Percentiles rank a stretch among this genome's conserved stretches.
Conservation (phyloP, 2,329 filamentous ascomycete genomes). For the Aspergillus fructus region DNA sequence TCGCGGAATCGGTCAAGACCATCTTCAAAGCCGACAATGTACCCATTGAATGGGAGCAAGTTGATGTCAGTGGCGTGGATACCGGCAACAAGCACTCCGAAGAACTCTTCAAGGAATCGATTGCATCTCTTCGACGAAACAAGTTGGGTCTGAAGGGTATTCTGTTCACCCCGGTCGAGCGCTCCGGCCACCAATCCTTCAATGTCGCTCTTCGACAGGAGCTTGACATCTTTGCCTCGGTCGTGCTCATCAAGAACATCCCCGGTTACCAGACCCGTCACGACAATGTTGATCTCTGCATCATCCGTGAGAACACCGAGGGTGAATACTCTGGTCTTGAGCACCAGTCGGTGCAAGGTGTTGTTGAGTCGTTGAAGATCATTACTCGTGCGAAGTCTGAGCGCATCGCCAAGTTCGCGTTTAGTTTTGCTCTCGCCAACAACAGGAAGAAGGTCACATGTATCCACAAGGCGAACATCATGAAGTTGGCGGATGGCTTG, state of each 20-base stretch:
- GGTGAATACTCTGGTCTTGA: conserved; percentile 98
- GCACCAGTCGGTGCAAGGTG: conserved; percentile 94
- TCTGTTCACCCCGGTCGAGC: conserved; percentile 93
- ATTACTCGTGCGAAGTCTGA: conserved; percentile 99
- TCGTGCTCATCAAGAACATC: conserved; percentile 99
- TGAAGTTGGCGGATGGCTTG: conserved; percentile 98
- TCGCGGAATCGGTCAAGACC: conserved; percentile 96
- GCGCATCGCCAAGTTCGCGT: conserved; percentile 98
- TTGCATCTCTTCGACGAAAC: conserved; percentile 94
- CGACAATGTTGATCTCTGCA: conserved; percentile 95
- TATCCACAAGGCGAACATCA: conserved; percentile 99
- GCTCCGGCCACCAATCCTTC: conserved; percentile 98
- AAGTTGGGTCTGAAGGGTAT: conserved; percentile 99
- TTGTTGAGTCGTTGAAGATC: conserved; percentile 99
- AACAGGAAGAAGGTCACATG: conserved; percentile 99
- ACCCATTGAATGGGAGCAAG: conserved; percentile 97
- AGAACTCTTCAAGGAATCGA: conserved; percentile 91
- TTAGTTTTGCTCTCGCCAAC: conserved; percentile 96
- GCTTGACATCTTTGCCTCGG: conserved; percentile 98
- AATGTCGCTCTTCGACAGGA: conserved; percentile 99
- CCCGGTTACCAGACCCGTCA: conserved; percentile 97
- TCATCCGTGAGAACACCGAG: conserved; percentile 99
- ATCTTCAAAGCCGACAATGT: conserved; percentile 99
- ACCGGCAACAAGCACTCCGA: conserved; percentile 83
- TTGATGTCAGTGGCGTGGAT: conserved; percentile 90